Evolutionary conservation across 2,329 filamentous ascomycete species (phyloP).

Genomic region (Catunica adiposa): DNA sequence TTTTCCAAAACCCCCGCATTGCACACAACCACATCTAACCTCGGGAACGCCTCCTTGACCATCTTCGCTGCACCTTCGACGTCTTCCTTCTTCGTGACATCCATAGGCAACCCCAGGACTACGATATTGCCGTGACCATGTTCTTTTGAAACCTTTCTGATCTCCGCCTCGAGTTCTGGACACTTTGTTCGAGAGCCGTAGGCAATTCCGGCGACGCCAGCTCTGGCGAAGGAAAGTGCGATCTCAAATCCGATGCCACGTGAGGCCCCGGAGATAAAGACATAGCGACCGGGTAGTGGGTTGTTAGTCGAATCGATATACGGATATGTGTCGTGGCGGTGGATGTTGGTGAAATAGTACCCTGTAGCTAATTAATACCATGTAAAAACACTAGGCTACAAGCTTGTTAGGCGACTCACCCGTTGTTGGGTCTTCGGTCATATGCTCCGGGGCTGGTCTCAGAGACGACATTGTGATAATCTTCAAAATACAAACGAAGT

Average conservation of each 20-base stretch:
- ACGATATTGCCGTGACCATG: constrained; percentile 16
- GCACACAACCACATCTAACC: constrained; percentile 27
- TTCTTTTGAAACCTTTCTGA: not conserved
- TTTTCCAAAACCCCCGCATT: constrained; percentile 29
- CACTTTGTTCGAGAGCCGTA: constrained; percentile 35
- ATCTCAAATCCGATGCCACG: constrained; percentile 37
- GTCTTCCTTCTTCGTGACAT: constrained; percentile 22
- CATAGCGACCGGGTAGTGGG: constrained; percentile 23
- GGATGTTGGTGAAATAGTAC: constrained; percentile 19
- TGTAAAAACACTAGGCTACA: not conserved
- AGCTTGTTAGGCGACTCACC: not conserved
- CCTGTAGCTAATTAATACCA: constrained; percentile 9
- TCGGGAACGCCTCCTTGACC: constrained; percentile 20
- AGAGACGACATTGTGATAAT: not conserved
- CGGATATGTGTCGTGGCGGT: constrained; percentile 35
- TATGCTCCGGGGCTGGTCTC: not conserved
- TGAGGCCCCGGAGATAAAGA: constrained; percentile 39
- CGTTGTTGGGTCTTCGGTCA: constrained; percentile 5
- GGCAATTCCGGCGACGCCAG: constrained; percentile 34
- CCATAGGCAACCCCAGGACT: constrained; percentile 26
- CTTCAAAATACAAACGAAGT: no score
- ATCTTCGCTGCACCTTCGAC: constrained; percentile 20
- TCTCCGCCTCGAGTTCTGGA: constrained; percentile 19
- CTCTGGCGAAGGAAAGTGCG: constrained; percentile 38
- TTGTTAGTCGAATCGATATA: constrained; percentile 28